Conservation (phyloP, 2,329 filamentous ascomycete species). For the Colletotrichum tabaci region DNA sequence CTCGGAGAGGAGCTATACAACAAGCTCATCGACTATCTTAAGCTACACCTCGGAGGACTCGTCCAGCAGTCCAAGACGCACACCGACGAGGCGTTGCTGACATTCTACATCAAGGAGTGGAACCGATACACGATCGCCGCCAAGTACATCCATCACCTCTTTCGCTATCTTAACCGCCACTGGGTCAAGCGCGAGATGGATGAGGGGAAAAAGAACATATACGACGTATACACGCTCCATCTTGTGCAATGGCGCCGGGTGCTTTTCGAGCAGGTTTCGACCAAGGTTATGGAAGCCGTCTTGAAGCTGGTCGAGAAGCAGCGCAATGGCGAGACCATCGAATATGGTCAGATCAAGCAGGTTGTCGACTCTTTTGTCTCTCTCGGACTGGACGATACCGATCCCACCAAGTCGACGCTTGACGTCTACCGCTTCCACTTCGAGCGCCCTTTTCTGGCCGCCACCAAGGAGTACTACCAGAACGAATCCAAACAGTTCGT, state of each 20-base stretch:
- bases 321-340: slow-evolving; percentile 96
- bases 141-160: slow-evolving; percentile 97
- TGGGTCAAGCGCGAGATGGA: slow-evolving; percentile 99
- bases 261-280: slow-evolving; percentile 86
- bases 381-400: slow-evolving; percentile 91
- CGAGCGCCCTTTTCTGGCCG: slow-evolving; percentile 89
- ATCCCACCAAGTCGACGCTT: slow-evolving; percentile 92
- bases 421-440: slow-evolving; percentile 96
- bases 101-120: slow-evolving; percentile 98
- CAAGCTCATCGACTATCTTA: slow-evolving; percentile 89
- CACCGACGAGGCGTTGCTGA: slow-evolving; percentile 89
- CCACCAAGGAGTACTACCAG: slow-evolving; percentile 89
- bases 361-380: slow-evolving; percentile 98
- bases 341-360: slow-evolving; percentile 96
- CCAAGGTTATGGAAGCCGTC: slow-evolving; percentile 95
- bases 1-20: slow-evolving; percentile 97
- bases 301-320: slow-evolving; percentile 97
- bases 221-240: slow-evolving; percentile 97
- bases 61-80: slow-evolving; percentile 82
- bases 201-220: slow-evolving; percentile 97
- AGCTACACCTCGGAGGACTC: slow-evolving; percentile 80
- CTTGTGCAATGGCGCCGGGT: slow-evolving; percentile 95
- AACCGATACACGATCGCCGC: slow-evolving; percentile 94
- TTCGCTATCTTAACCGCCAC: slow-evolving; percentile 95
- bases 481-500: slow-evolving; percentile 95